Evolutionary conservation across 2,329 filamentous ascomycete genomes (phyloP).

Genomic region (Lizonia empirigonia): DNA sequence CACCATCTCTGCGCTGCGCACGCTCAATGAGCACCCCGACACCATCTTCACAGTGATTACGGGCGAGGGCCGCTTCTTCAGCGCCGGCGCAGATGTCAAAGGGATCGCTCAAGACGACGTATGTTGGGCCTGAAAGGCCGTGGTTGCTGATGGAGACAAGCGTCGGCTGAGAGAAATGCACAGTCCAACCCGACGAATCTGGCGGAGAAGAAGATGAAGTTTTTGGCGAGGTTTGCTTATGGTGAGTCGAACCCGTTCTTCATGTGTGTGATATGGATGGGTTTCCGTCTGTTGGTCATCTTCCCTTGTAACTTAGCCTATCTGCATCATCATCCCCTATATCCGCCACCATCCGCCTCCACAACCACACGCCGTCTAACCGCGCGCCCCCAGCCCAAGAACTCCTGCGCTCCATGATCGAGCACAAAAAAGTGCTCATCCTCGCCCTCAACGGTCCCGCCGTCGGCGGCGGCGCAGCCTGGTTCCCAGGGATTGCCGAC

Average conservation of each 20-base stretch:
- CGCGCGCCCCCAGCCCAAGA: constrained; percentile 26
- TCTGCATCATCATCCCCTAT: no score
- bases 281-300: no score
- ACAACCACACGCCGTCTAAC: not conserved
- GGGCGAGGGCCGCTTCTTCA: constrained; percentile 58
- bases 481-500: constrained; percentile 56
- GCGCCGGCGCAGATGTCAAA: constrained; percentile 56
- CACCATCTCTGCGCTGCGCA: constrained; percentile 51
- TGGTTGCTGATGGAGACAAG: constrained; percentile 5
- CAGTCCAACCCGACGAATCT: constrained; percentile 26
- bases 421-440: constrained; percentile 58
- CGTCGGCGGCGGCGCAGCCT: constrained; percentile 58
- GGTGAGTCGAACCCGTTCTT: no score
- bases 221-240: constrained; percentile 34
- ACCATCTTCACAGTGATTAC: constrained; percentile 59
- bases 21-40: constrained; percentile 54
- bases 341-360: no score
- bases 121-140: constrained; percentile 10
- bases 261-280: no score
- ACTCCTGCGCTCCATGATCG: constrained; percentile 55
- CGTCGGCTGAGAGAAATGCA: constrained; percentile 17
- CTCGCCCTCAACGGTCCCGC: constrained; percentile 58
- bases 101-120: constrained; percentile 28
- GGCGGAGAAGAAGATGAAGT: constrained; percentile 44
- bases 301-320: no score